Base-by-base conservation (phyloP, 306 rosid species). In the Macrotyloma uniflorum region DNA sequence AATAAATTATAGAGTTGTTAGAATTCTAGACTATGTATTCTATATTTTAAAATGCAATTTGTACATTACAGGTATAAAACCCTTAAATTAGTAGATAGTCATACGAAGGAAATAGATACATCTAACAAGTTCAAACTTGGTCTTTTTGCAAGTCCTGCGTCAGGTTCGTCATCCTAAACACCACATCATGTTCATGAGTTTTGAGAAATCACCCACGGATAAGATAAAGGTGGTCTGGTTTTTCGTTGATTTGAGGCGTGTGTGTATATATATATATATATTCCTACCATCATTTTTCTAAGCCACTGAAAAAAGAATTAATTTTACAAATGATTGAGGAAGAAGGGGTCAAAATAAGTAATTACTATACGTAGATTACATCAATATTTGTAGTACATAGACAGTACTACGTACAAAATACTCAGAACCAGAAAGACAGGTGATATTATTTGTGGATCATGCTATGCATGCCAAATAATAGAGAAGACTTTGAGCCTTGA, bases 321-420 rank as follows among this genome's bases (percentile, higher is more conserved):
- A 5, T 14, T 28, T 59, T 59, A 13, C 42, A 30, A 59, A 59
- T 59, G 67, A 59, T 59, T 59, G 42, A 30, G 0, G 11, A 6
- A 28, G 67, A 7, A 59, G 24, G 22, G 22, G 13, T 59, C 15
- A 26, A 58, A 58, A 58, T 20, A 59, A 59, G 42, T 30, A 30
- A 59, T 59, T 59, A 59, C 38, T 59, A 30, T 59, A 59, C 67
- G 40, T 28, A 59, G 67, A 59, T 59, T 28, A 30, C 22, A 59
- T 59, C 2, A 59, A 38, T 19, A 59, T 59, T 28, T 30, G 5
- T 58, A 58, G 67, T 30, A 59, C 66, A 28, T 59, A 59, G 40
- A 59, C 66, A 59, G 40, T 9, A 36, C 14, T 40, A 40, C 46
- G 46, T 26, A 59, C 42, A 59, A 58, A 38, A 30, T 59, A 59